Conservation (phyloP, 306 rosid species). For the Betula pendula region DNA sequence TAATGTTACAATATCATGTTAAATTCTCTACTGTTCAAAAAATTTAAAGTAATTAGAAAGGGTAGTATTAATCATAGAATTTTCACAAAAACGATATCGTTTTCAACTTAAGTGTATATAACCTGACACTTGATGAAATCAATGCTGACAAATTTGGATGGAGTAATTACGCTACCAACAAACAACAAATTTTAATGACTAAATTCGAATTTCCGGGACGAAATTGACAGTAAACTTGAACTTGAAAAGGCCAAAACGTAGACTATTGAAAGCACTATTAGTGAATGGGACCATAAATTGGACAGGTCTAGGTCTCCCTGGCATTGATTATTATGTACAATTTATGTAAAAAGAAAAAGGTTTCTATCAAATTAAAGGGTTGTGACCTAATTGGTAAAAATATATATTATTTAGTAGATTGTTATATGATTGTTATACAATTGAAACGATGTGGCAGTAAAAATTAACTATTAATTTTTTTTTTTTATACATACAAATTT, state of each 20-base stretch:
- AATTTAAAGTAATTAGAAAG: too few relatives aligned
- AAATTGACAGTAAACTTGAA: neutral
- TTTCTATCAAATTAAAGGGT: neutral
- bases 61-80: neutral
- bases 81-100: neutral
- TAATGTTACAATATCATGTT: too few relatives aligned
- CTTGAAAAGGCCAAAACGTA: neutral
- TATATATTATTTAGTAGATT: too few relatives aligned
- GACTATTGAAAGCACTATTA: conserved; percentile 7
- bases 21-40: too few relatives aligned
- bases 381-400: conserved; percentile 19
- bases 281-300: conserved; percentile 17
- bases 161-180: neutral
- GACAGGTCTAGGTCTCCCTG: conserved; percentile 30
- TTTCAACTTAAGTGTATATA: too few relatives aligned
- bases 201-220: neutral
- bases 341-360: conserved; percentile 33
- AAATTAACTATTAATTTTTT: too few relatives aligned
- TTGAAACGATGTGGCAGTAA: too few relatives aligned
- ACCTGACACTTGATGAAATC: neutral
- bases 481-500: too few relatives aligned
- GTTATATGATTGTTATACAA: too few relatives aligned
- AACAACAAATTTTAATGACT: neutral
- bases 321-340: conserved; percentile 17
- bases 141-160: neutral